Evolutionary conservation across 768 basidiomycete species (phyloP).

Genomic region (Mrakia blollopis): DNA sequence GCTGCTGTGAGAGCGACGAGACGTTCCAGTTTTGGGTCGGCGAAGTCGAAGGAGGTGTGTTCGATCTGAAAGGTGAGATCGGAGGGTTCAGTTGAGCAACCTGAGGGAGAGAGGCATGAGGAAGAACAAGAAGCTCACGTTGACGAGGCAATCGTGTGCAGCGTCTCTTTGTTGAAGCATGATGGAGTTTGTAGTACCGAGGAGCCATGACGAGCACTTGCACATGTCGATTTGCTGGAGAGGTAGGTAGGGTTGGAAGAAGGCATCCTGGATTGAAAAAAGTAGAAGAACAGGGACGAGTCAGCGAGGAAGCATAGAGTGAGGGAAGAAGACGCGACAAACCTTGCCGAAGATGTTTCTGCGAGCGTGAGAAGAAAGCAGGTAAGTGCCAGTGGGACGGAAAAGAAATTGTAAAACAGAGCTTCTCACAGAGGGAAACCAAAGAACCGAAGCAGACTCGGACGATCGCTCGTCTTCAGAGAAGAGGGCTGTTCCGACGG

Average conservation of each 20-base stretch:
- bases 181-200: conserved; percentile 84
- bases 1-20: conserved; percentile 77
- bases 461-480: conserved; percentile 78
- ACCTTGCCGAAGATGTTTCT: conserved; percentile 65
- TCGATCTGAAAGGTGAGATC: conserved; percentile 63
- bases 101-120: neutral
- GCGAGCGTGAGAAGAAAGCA: neutral
- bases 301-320: neutral
- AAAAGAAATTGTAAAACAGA: conserved; percentile 16
- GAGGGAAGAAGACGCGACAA: conserved; percentile 29
- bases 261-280: conserved; percentile 60
- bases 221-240: conserved; percentile 90
- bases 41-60: conserved; percentile 76
- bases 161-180: conserved; percentile 73
- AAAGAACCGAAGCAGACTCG: conserved; percentile 83
- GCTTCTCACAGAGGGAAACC: conserved; percentile 74
- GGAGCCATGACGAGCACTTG: conserved; percentile 73
- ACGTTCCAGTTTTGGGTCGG: conserved; percentile 72
- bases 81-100: neutral
- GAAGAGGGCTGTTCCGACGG: conserved; percentile 69
- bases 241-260: conserved; percentile 97
- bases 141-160: conserved; percentile 73
- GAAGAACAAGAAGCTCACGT: conserved; percentile 52
- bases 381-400: neutral
- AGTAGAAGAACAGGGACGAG: neutral